A percentile compares a stretch with the other conserved stretches of the same genome.
Evolutionary conservation across 2,329 filamentous ascomycete species (phyloP).

Genomic region (Ceratocystis cacaofunesta): DNA sequence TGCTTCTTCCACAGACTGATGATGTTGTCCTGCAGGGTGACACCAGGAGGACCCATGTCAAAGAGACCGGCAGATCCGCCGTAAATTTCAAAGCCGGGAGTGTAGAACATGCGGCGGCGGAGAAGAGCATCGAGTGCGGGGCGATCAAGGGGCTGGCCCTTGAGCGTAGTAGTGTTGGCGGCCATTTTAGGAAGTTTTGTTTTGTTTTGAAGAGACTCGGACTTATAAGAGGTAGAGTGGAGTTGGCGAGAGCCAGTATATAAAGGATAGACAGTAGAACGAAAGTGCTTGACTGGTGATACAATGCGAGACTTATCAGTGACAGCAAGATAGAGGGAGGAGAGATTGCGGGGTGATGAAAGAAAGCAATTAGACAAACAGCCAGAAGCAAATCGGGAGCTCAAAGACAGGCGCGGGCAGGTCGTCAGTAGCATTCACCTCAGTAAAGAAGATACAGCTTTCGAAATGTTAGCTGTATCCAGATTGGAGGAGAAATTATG

Average conservation of each 20-base stretch:
- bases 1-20: constrained; percentile 84
- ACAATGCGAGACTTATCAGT: background rate
- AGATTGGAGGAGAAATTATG: background rate
- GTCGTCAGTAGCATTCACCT: constrained; percentile 12
- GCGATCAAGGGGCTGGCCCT: constrained; percentile 80
- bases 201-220: constrained; percentile 2
- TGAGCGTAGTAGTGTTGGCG: constrained; percentile 55
- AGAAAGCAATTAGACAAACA: background rate
- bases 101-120: constrained; percentile 82
- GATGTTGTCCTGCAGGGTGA: constrained; percentile 73
- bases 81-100: constrained; percentile 91
- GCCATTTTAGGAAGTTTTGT: constrained; percentile 28
- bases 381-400: background rate
- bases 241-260: background rate
- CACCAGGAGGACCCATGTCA: constrained; percentile 85
- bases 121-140: constrained; percentile 69
- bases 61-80: constrained; percentile 77
- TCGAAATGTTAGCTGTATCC: constrained; percentile 7
- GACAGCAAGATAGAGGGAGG: constrained; percentile 1
- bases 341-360: background rate
- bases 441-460: constrained; percentile 5
- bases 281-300: background rate
- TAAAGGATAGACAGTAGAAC: background rate
- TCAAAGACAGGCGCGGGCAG: background rate
- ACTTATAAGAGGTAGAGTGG: background rate